These are phyloP conservation scores for Penicillium sp. DNA, from an alignment of 2,329 filamentous ascomycete genomes.

Conservation along the genomic window DNA sequence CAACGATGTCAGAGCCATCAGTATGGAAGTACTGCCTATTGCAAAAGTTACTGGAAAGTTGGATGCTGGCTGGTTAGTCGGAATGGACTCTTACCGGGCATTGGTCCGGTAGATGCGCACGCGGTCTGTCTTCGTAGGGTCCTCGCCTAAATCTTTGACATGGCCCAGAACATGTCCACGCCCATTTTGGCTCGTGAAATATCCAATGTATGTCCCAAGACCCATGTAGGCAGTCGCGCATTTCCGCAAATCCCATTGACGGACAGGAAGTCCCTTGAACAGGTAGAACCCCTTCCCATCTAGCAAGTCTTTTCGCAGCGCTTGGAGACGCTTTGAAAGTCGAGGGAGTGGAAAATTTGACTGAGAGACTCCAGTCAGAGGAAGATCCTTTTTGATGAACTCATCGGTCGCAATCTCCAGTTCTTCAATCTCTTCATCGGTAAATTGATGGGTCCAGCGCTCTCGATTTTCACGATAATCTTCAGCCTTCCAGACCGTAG, in stretches of 20 bases:
- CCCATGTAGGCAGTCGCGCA: slow-evolving; percentile 81
- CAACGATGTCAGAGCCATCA: slow-evolving; percentile 74
- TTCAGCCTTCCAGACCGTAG: slow-evolving; percentile 63
- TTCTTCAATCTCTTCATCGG: slow-evolving; percentile 58
- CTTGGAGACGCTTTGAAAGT: slow-evolving; percentile 48
- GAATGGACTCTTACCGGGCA: slow-evolving; percentile 45
- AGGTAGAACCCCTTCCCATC: slow-evolving; percentile 82
- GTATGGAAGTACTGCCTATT: slow-evolving; percentile 70
- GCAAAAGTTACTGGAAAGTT: slow-evolving; percentile 2
- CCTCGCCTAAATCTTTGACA: slow-evolving; percentile 78
- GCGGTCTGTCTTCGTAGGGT: slow-evolving; percentile 69
- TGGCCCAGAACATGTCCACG: slow-evolving; percentile 78
- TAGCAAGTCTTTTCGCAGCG: slow-evolving; percentile 58
- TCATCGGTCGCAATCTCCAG: slow-evolving; percentile 59
- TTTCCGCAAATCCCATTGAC: slow-evolving; percentile 67
- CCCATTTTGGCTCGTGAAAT: slow-evolving; percentile 78
- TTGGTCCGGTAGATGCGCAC: slow-evolving; percentile 84
- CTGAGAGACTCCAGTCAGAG: slow-evolving; percentile 63
- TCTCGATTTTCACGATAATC: slow-evolving; percentile 58
- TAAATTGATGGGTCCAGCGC: slow-evolving; percentile 66
- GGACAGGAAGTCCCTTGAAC: slow-evolving; percentile 73
- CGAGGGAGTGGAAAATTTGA: slow-evolving; percentile 55
- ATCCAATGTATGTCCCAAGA: slow-evolving; percentile 72
- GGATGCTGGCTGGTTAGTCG: too few relatives aligned
- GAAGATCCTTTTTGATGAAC: slow-evolving; percentile 58